Base-by-base conservation (phyloP, 441 rosid genomes). In the Croton setiger region DNA sequence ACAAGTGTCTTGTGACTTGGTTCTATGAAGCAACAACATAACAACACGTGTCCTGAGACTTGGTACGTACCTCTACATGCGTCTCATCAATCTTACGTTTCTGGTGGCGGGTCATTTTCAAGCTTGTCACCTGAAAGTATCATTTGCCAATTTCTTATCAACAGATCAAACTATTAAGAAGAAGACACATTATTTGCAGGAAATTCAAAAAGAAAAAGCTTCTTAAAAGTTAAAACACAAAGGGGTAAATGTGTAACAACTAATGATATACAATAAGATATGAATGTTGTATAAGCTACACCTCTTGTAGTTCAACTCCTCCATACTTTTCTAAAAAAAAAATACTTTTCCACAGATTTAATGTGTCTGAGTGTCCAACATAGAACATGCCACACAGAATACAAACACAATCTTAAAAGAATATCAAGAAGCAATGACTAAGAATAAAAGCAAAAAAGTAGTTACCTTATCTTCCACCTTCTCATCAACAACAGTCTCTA, bases 91-190 rank as follows among this genome's bases (percentile, higher is more conserved):
- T 96, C 86, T 96, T 96, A 47, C 98, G 87, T 65, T 92, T 96
- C 83, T 96, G 99, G 83, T 96, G 99, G 37, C 98, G 91, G 3
- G 99, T 92, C 99, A 96, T 96, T 81, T 96, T 96, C 83, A 96
- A 82, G 80, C 98, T 90, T 67, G 98, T 89, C 45, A 91, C 99
- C 99, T 95, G 74, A 52, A 71, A 53, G 52, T 15, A 68, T 49
- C 69, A 74, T 49, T 27, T 20, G 8, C 8, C 35, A 76, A 17
- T 13, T 63, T 64, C 53, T 47, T 37, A 27, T 5, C 47, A 67
- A 64, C 60, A 72, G 70, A 61, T 45, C 21, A 62, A 21, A 18
- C 15, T 15, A 60, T 11, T 7, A 11, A 21, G 3, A 23, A 31
- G 5, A 55, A 57, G 14, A 43, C 37, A 12, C 18, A 27, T 7